These are phyloP conservation scores for Dictyophora rubrovolvata DNA, from an alignment of 768 basidiomycete genomes.

Conservation along the genomic window DNA sequence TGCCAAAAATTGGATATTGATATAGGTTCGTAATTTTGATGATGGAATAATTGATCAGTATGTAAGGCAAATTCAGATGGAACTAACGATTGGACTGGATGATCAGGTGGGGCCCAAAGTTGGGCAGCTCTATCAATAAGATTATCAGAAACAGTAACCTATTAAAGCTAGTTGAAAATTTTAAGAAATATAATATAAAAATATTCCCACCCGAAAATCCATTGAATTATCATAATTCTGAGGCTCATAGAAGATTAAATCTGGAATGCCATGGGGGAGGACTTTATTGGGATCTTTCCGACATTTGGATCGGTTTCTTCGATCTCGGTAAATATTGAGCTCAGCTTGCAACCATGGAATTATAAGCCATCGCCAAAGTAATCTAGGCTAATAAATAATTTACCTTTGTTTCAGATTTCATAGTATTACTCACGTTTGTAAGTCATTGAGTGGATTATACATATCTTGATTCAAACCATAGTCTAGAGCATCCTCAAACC, in stretches of 20 bases:
- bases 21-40: too few species aligned
- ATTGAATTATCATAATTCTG: constrained; percentile 16
- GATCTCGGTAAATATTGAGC: constrained; percentile 21
- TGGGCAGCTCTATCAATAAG: constrained; percentile 15
- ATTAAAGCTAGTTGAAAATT: background rate
- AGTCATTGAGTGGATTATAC: background rate
- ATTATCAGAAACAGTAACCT: constrained; percentile 15
- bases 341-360: constrained; percentile 26
- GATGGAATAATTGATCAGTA: too few species aligned
- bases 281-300: constrained; percentile 25
- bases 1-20: too few species aligned
- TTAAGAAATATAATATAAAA: background rate
- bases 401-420: background rate
- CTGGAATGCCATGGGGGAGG: constrained; percentile 30
- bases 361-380: constrained; percentile 31
- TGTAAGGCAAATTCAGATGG: constrained; percentile 19
- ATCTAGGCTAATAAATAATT: constrained; percentile 14
- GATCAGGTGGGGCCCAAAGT: constrained; percentile 23
- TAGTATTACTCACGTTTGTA: background rate
- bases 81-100: constrained; percentile 26
- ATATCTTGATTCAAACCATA: constrained; percentile 18
- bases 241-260: constrained; percentile 22
- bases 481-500: constrained; percentile 28
- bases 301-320: constrained; percentile 17
- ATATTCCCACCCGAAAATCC: constrained; percentile 26